Conservation (phyloP, 2,329 filamentous ascomycete species). For the Coleophoma cylindrospora region DNA sequence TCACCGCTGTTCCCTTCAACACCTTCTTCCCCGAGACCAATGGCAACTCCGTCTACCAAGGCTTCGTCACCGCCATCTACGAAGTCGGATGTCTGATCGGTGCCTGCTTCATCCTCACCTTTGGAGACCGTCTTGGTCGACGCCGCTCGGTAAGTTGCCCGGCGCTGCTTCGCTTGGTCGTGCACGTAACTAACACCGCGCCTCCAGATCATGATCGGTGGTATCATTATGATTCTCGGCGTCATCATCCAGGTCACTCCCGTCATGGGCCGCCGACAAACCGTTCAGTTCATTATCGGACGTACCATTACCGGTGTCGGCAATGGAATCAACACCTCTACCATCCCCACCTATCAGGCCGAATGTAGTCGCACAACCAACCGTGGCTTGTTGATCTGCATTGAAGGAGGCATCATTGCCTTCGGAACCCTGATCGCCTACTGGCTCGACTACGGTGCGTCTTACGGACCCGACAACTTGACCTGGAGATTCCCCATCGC, state of each 20-base stretch:
- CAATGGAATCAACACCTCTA: constrained; percentile 45
- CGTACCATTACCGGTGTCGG: constrained; percentile 44
- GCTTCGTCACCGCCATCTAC: constrained; percentile 52
- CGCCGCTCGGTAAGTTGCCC: constrained; percentile 43
- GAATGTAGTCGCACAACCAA: constrained; percentile 34
- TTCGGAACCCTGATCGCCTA: constrained; percentile 76
- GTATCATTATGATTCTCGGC: constrained; percentile 53
- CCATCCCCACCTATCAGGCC: constrained; percentile 62
- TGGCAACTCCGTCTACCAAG: constrained; percentile 26
- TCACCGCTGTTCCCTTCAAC: constrained; percentile 66
- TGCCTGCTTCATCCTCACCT: constrained; percentile 38
- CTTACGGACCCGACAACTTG: constrained; percentile 75
- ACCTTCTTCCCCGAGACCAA: constrained; percentile 76
- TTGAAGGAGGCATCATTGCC: constrained; percentile 54
- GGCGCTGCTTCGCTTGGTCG: too few species aligned
- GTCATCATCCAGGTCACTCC: constrained; percentile 38
- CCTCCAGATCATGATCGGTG: constrained; percentile 45
- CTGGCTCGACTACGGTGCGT: constrained; percentile 97
- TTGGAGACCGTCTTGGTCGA: constrained; percentile 52
- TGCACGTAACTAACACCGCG: too few species aligned
- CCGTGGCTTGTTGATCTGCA: constrained; percentile 43
- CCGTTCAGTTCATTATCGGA: constrained; percentile 51
- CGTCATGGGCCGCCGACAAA: constrained; percentile 27
- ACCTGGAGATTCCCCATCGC: constrained; percentile 87
- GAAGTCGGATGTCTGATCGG: constrained; percentile 50